phyloP scores from a whole-genome alignment of 2,329 filamentous ascomycete species.

The Penicillium freii region DNA sequence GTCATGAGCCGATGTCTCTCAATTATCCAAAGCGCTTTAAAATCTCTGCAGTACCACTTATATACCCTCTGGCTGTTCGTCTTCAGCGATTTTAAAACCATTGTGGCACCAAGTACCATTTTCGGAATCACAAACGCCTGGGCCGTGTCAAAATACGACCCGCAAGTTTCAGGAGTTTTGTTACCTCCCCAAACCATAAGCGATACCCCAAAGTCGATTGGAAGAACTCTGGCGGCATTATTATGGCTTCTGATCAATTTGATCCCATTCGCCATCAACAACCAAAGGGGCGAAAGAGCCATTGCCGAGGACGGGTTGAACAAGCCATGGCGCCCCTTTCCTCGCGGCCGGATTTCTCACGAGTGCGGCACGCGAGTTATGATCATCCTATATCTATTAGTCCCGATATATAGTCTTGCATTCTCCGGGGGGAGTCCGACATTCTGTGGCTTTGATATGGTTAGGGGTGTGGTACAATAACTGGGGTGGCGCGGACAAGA shows the following conservation, averaged over 20 bases:
- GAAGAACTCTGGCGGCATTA: background rate
- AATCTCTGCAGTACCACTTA: background rate
- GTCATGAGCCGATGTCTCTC: background rate
- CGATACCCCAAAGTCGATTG: background rate
- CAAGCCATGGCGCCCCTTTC: slow-evolving; percentile 41
- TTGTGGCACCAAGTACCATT: slow-evolving; percentile 27
- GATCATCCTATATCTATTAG: slow-evolving; percentile 4
- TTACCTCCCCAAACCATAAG: background rate
- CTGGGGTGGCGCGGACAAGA: slow-evolving; percentile 27
- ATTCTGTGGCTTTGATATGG: slow-evolving; percentile 7
- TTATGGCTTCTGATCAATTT: slow-evolving; percentile 28
- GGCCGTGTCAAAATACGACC: slow-evolving; percentile 15
- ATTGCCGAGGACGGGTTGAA: slow-evolving; percentile 43
- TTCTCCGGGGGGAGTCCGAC: slow-evolving; percentile 10
- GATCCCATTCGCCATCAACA: slow-evolving; percentile 38
- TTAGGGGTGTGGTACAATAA: slow-evolving; percentile 19
- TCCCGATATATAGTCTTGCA: background rate
- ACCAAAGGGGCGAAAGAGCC: slow-evolving; percentile 37
- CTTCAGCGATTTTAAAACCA: slow-evolving; percentile 28
- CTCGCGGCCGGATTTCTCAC: slow-evolving; percentile 23
- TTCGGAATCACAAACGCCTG: slow-evolving; percentile 36
- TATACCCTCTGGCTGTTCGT: slow-evolving; percentile 27
- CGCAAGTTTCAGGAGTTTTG: slow-evolving; percentile 5
- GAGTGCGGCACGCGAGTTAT: slow-evolving; percentile 15
- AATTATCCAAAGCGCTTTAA: background rate